Conservation (phyloP, 1,139 yeast species). For the Saccharomyces hybrid region DNA sequence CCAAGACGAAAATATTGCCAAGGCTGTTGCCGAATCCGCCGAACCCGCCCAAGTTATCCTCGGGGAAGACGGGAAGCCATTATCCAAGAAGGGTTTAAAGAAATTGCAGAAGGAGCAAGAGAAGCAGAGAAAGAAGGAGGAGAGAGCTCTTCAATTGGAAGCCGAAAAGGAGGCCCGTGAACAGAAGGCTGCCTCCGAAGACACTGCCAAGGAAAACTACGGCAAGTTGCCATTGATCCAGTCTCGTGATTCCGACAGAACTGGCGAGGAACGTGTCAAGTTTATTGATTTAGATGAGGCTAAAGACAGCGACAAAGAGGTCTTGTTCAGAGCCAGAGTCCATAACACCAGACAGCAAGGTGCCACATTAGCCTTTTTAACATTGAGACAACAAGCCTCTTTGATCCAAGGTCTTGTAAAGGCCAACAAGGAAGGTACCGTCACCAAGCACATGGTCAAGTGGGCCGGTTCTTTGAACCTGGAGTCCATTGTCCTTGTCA, state of each 20-base stretch:
- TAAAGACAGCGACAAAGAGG: constrained; percentile 67
- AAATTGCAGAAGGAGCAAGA: constrained; percentile 89
- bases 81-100: constrained; percentile 91
- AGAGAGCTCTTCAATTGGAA: constrained; percentile 82
- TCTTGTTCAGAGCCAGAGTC: constrained; percentile 85
- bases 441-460: constrained; percentile 93
- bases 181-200: constrained; percentile 49
- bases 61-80: constrained; percentile 86
- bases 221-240: constrained; percentile 87
- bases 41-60: constrained; percentile 31
- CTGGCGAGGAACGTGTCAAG: constrained; percentile 52
- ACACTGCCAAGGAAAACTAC: constrained; percentile 79
- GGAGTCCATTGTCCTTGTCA: constrained; percentile 86
- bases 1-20: constrained; percentile 11
- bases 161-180: constrained; percentile 74
- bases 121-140: constrained; percentile 88
- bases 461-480: constrained; percentile 83
- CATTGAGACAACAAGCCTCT: constrained; percentile 82
- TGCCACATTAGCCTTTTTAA: constrained; percentile 84
- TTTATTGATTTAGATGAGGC: constrained; percentile 47
- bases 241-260: constrained; percentile 44
- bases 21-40: constrained; percentile 3
- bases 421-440: constrained; percentile 44
- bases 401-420: constrained; percentile 79
- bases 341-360: constrained; percentile 93